Evolutionary conservation across 148 eudicot species (phyloP).

Genomic region (Euryodendron excelsum): DNA sequence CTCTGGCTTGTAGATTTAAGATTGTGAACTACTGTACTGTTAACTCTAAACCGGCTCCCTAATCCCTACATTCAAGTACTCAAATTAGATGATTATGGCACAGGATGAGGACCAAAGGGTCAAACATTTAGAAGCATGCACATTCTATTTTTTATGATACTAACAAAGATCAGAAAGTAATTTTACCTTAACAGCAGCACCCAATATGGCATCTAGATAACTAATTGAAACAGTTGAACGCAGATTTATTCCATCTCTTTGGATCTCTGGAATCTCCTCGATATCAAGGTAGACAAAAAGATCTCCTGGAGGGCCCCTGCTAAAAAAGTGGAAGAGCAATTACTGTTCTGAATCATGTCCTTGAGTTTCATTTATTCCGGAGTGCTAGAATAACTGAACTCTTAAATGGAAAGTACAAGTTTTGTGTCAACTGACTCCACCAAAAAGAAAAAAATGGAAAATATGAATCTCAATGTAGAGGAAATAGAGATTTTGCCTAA

Average conservation of each 20-base stretch:
- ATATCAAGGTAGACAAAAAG: constrained; percentile 91
- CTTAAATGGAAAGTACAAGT: neutral
- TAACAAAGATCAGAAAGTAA: neutral
- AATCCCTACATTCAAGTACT: neutral
- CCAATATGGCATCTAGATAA: constrained; percentile 95
- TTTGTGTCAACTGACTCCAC: neutral
- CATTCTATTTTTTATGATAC: neutral
- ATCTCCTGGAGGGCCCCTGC: constrained; percentile 96
- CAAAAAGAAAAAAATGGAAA: neutral
- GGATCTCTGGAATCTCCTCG: constrained; percentile 86
- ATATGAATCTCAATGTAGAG: neutral
- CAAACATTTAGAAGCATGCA: neutral
- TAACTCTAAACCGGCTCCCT: neutral
- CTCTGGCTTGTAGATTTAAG: neutral
- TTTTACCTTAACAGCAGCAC: constrained; percentile 70
- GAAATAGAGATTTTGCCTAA: neutral
- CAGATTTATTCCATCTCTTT: constrained; percentile 96
- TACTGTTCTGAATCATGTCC: constrained; percentile 6
- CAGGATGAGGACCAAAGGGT: neutral
- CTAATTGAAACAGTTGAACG: constrained; percentile 64
- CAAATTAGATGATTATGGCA: neutral
- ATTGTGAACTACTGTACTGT: neutral
- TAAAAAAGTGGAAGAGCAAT: neutral
- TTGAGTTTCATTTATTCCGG: neutral
- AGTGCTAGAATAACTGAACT: neutral